phyloP scores from a whole-genome alignment of 1,284 basidiomycete genomes.

The Tilletiopsis washingtonensis region DNA sequence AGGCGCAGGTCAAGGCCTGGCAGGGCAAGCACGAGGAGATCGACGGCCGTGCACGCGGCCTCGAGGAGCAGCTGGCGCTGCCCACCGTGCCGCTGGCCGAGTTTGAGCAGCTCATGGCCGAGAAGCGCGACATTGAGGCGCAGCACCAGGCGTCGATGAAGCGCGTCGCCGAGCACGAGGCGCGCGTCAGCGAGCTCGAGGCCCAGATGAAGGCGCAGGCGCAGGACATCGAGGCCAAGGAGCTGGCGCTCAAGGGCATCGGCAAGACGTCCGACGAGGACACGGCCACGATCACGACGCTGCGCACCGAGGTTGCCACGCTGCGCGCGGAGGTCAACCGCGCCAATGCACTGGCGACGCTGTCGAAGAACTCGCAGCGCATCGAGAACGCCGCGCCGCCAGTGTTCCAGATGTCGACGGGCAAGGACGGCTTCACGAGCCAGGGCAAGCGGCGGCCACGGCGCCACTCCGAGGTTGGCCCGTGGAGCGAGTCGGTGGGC shows the following conservation, averaged over 20 bases:
- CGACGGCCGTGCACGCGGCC: constrained; percentile 66
- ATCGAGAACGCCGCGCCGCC: constrained; percentile 40
- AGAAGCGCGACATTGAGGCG: constrained; percentile 74
- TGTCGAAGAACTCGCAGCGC: constrained; percentile 43
- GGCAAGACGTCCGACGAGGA: constrained; percentile 58
- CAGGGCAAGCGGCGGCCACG: constrained; percentile 53
- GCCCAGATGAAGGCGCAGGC: constrained; percentile 64
- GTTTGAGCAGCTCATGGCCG: constrained; percentile 66
- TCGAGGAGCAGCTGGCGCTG: constrained; percentile 64
- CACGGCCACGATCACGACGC: constrained; percentile 69
- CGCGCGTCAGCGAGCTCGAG: constrained; percentile 64
- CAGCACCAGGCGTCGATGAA: constrained; percentile 68
- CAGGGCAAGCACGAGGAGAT: constrained; percentile 79
- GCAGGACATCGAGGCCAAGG: constrained; percentile 70
- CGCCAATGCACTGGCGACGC: constrained; percentile 60
- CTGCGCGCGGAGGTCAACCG: constrained; percentile 92
- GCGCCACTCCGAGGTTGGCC: constrained; percentile 74
- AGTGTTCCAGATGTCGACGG: constrained; percentile 40
- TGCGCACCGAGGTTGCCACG: constrained; percentile 83
- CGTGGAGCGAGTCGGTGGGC: constrained; percentile 59
- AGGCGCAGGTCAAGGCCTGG: constrained; percentile 78
- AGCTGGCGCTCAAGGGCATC: constrained; percentile 22
- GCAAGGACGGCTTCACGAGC: constrained; percentile 23
- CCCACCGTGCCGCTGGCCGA: constrained; percentile 67
- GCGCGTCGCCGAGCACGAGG: constrained; percentile 75